Evolutionary conservation across 257 asterid genomes (phyloP).

Genomic region (Plantago ovata): DNA sequence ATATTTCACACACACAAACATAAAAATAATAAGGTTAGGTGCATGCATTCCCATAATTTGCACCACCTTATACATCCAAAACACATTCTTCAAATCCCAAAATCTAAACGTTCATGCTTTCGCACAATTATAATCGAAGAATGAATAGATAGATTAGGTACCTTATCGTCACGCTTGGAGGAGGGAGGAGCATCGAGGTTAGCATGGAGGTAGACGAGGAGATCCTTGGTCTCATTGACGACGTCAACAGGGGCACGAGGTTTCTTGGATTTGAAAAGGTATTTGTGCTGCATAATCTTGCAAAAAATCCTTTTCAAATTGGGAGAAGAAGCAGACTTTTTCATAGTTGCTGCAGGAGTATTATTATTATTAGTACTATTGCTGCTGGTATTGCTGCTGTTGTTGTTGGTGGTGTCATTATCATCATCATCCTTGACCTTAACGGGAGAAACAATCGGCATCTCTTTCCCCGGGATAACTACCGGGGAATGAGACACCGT

Average conservation of each 20-base stretch:
- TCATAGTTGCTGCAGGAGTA: constrained; percentile 1
- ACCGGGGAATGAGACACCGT: constrained; percentile 39
- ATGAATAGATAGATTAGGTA: constrained; percentile 1
- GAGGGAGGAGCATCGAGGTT: constrained; percentile 15
- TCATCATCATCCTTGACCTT: constrained; percentile 14
- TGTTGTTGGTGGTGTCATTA: no score
- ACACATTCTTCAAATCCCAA: no score
- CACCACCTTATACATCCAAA: no score
- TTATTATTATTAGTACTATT: constrained; percentile 10
- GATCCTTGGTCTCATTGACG: constrained; percentile 39
- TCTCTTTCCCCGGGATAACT: constrained; percentile 35
- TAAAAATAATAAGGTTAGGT: no score
- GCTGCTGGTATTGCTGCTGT: not conserved
- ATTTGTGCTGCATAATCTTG: constrained; percentile 47
- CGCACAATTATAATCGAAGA: not conserved
- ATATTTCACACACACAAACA: no score
- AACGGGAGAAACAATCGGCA: constrained; percentile 30
- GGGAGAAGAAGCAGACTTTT: constrained; percentile 26
- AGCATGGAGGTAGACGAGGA: constrained; percentile 39
- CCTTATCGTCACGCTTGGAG: constrained; percentile 40
- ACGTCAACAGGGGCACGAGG: constrained; percentile 51
- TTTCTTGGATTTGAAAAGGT: constrained; percentile 61
- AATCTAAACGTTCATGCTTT: no score
- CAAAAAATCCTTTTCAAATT: constrained; percentile 46
- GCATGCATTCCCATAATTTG: no score